Conservation (phyloP, 495 filamentous ascomycete genomes). For the Xylaria grammica region DNA sequence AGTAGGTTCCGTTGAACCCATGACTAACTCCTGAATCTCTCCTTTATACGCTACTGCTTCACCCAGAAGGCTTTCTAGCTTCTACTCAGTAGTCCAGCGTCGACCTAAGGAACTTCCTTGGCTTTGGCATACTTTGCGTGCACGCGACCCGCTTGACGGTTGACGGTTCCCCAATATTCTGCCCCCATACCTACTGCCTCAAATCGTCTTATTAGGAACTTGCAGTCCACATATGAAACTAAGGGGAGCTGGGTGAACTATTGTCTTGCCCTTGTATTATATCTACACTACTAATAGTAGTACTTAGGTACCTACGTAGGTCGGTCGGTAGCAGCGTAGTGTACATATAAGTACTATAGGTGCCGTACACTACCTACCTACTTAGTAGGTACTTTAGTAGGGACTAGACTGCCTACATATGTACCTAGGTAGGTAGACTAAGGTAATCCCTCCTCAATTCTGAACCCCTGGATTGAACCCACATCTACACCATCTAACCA, state of each 20-base stretch:
- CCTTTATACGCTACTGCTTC: conserved; percentile 8
- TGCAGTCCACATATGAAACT: conserved; percentile 21
- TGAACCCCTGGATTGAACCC: conserved; percentile 22
- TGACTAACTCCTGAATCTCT: background rate
- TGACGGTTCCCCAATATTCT: too few relatives aligned
- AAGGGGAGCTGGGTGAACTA: conserved; percentile 10
- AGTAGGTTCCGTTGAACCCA: conserved; percentile 12
- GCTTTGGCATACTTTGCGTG: background rate
- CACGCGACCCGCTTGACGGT: background rate
- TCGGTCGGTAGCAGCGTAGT: too few relatives aligned
- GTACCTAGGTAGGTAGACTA: too few relatives aligned
- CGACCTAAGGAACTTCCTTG: background rate
- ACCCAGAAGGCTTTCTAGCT: background rate
- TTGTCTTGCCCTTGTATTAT: conserved; percentile 1
- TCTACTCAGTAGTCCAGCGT: background rate
- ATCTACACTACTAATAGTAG: too few relatives aligned
- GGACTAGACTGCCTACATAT: too few relatives aligned
- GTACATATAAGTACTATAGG: background rate
- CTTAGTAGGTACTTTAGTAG: background rate
- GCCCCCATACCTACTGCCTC: too few relatives aligned
- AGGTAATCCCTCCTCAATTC: too few relatives aligned
- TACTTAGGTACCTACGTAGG: too few relatives aligned
- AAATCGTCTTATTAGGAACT: conserved; percentile 13
- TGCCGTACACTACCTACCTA: background rate
- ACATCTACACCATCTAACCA: conserved; percentile 16